Evolutionary conservation across 345 rosid genomes (phyloP), one percentile per base, ranked within the genome.

Genomic region (Gossypium longicalyx): DNA sequence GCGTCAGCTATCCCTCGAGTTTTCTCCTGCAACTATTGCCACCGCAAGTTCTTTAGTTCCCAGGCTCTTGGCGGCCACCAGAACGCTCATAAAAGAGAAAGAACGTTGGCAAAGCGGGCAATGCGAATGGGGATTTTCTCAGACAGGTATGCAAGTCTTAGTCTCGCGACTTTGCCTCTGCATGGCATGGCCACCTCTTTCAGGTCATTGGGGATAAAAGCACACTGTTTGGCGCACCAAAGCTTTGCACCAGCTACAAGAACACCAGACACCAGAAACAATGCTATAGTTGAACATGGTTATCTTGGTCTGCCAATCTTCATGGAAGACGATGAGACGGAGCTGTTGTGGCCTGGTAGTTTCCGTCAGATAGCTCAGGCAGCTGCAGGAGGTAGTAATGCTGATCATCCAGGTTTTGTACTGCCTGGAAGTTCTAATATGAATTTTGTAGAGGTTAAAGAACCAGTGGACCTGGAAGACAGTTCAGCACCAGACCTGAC

Each of bases 51-150:
- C 79, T 86, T 77, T 72, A 90, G 92, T 80, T 92, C 96, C 23
- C 97, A 92, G 77, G 97, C 97, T 19, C 90, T 92, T 59, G 97
- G 97, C 0, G 97, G 96, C 67, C 97, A 92, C 74, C 97, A 92
- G 77, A 90, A 90, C 15, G 98, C 98, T 11, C 98, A 93, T 15
- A 93, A 91, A 76, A 80, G 97, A 43, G 97, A 93, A 71, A 80
- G 98, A 80, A 87, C 90, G 5, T 84, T 93, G 60, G 93, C 90
- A 0, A 93, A 91, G 78, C 85, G 88, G 0, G 93, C 96, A 20
- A 83, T 87, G 93, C 82, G 90, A 4, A 85, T 90, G 89, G 88
- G 91, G 12, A 77, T 90, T 4, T 83, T 88, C 65, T 84, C 94
- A 1, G 83, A 79, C 7, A 75, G 91, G 81, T 86, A 82, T 41